These are phyloP conservation scores for Xylariaceae sp. DNA, from an alignment of 2,329 filamentous ascomycete genomes.

Conservation along the genomic window DNA sequence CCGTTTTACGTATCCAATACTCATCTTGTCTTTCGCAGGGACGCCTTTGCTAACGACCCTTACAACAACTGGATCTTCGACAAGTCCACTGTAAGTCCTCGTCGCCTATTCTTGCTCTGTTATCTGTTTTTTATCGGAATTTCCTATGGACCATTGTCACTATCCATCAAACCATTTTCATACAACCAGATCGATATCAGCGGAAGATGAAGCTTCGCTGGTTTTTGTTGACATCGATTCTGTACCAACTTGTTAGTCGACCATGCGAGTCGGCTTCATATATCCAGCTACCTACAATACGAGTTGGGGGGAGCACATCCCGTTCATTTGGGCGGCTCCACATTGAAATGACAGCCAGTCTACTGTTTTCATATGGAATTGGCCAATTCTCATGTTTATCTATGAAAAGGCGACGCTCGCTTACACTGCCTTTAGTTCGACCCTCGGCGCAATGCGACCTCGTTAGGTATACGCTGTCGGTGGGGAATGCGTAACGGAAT, in stretches of 20 bases:
- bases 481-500: conserved; percentile 67
- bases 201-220: too few species aligned
- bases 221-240: too few species aligned
- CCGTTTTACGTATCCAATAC: neutral
- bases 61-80: conserved; percentile 35
- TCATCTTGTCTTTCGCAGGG: conserved; percentile 20
- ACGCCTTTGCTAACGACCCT: conserved; percentile 32
- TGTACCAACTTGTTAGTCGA: too few species aligned
- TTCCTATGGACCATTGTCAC: conserved; percentile 2
- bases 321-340: too few species aligned
- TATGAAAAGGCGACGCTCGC: neutral
- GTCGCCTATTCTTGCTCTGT: neutral
- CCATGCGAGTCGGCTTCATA: too few species aligned
- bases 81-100: conserved; percentile 27
- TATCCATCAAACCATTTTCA: conserved; percentile 1
- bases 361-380: neutral
- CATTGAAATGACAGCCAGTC: neutral
- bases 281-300: too few species aligned
- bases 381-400: neutral
- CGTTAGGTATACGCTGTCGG: conserved; percentile 58
- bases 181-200: too few species aligned
- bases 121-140: neutral
- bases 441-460: conserved; percentile 54
- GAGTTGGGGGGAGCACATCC: too few species aligned
- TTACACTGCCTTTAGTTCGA: conserved; percentile 44